These are phyloP conservation scores for Pinus albicaulis DNA, from an alignment of 75 land plant species.

Conservation along the genomic window DNA sequence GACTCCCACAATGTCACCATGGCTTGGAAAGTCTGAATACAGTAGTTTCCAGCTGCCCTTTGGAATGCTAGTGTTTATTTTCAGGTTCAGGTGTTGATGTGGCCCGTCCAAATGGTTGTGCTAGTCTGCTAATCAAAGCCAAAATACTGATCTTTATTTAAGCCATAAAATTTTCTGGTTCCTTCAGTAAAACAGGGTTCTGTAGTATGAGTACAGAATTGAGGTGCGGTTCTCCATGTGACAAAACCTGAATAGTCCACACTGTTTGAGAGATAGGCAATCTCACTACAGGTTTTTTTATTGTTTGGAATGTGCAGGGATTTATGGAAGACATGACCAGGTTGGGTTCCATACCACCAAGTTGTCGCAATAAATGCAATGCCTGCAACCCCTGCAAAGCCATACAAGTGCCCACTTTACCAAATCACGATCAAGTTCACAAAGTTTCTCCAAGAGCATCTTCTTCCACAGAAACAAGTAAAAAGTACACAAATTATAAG, in stretches of 20 bases:
- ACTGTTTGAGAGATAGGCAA: not conserved
- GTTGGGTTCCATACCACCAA: constrained; percentile 67
- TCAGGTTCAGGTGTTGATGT: not conserved
- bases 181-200: not conserved
- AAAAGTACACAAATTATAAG: constrained; percentile 65
- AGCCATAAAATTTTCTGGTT: not conserved
- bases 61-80: not conserved
- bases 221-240: not conserved
- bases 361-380: constrained; percentile 67
- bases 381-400: constrained; percentile 67
- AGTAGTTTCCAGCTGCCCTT: not conserved
- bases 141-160: not conserved
- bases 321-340: constrained; percentile 36
- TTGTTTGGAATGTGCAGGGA: not conserved
- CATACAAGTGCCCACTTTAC: constrained; percentile 53
- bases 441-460: not conserved
- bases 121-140: not conserved
- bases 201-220: not conserved
- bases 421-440: constrained; percentile 6
- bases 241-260: not conserved
- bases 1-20: too few relatives aligned
- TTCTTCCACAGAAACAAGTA: not conserved
- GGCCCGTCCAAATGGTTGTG: not conserved
- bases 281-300: not conserved
- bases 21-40: not conserved